These are phyloP conservation scores for Kuraishia borneana DNA, from an alignment of 805 yeast genomes.

Conservation along the genomic window DNA sequence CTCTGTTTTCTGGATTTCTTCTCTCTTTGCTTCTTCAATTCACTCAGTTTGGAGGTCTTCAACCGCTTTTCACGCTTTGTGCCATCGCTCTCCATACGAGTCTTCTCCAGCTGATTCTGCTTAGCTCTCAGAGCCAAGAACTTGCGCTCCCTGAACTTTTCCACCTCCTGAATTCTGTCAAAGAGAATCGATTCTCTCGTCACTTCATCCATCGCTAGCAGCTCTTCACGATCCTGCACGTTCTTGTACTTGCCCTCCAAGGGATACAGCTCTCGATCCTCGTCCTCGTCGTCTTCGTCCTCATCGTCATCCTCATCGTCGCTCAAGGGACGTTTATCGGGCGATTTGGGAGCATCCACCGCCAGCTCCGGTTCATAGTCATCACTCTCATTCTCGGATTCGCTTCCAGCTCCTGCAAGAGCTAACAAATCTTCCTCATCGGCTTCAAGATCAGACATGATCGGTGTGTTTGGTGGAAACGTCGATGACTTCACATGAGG, in stretches of 20 bases:
- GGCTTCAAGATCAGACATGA: conserved; percentile 55
- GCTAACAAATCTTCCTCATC: conserved; percentile 89
- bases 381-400: conserved; percentile 24
- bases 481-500: background rate
- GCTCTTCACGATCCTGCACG: conserved; percentile 57
- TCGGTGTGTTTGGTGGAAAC: background rate
- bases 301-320: conserved; percentile 20
- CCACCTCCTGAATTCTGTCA: conserved; percentile 89
- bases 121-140: conserved; percentile 75
- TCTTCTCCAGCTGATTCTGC: conserved; percentile 32
- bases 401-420: conserved; percentile 74
- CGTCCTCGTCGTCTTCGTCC: conserved; percentile 24
- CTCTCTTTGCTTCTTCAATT: conserved; percentile 24
- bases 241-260: conserved; percentile 84
- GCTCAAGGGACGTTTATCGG: conserved; percentile 16
- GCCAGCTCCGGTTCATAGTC: conserved; percentile 23
- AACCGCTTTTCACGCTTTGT: conserved; percentile 12
- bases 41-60: conserved; percentile 22
- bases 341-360: too few relatives aligned
- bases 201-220: conserved; percentile 76
- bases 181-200: conserved; percentile 85
- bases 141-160: conserved; percentile 73
- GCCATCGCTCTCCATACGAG: conserved; percentile 15
- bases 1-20: conserved; percentile 18
- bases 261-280: conserved; percentile 71